A percentile compares a stretch with the other conserved stretches of the same genome.
These are phyloP conservation scores for Xylaria sp. DNA, from an alignment of 2,329 filamentous ascomycete genomes.

Conservation along the genomic window DNA sequence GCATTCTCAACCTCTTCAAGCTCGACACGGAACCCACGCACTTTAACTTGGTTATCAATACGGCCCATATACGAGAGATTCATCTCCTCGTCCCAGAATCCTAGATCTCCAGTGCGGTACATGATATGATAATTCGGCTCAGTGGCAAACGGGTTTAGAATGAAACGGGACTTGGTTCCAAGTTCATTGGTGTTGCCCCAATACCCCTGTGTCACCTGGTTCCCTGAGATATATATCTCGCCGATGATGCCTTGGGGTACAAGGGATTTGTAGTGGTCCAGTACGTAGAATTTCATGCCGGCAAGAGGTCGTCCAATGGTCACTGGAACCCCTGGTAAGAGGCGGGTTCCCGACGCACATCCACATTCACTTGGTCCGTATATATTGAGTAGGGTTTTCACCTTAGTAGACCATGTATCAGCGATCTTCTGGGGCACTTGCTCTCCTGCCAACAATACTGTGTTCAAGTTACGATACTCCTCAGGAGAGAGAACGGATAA, in stretches of 20 bases:
- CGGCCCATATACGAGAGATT: conserved; percentile 26
- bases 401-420: conserved; percentile 13
- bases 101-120: conserved; percentile 31
- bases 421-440: conserved; percentile 2
- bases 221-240: conserved; percentile 23
- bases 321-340: conserved; percentile 1
- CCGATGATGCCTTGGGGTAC: conserved; percentile 20
- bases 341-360: conserved; percentile 2
- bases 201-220: conserved; percentile 4
- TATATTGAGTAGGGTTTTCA: conserved; percentile 9
- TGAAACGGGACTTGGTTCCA: conserved; percentile 5
- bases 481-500: conserved; percentile 6
- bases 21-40: conserved; percentile 35
- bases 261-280: conserved; percentile 18
- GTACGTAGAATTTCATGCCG: conserved; percentile 7
- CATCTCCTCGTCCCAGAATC: conserved; percentile 23
- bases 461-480: conserved; percentile 11
- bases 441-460: conserved; percentile 15
- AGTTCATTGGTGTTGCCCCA: conserved; percentile 6
- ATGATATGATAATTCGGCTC: conserved; percentile 1
- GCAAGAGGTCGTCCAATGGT: conserved; percentile 17
- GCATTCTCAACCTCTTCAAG: conserved; percentile 31
- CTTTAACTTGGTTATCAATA: conserved; percentile 28
- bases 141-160: conserved; percentile 12
- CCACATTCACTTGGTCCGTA: conserved; percentile 23